phyloP scores from a whole-genome alignment of 2,329 filamentous ascomycete species.

The Ascochyta viciae-villosae region DNA sequence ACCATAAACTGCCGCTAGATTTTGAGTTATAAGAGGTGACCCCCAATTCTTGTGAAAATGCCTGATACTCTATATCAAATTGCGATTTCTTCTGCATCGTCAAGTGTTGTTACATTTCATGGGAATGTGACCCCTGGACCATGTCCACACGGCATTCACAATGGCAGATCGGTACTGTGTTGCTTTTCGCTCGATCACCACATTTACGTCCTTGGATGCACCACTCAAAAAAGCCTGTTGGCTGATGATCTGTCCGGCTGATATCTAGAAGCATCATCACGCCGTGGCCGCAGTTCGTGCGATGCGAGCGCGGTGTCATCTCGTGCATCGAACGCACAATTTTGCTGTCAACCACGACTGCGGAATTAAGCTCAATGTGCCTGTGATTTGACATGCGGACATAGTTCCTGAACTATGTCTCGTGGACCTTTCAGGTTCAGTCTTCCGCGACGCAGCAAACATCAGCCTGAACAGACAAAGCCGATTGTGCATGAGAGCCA shows the following conservation, averaged over 20 bases:
- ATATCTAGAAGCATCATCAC: background rate
- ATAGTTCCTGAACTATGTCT: background rate
- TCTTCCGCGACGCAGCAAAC: background rate
- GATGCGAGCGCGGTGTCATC: background rate
- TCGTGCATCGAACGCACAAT: background rate
- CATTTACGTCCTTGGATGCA: background rate
- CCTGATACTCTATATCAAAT: too few relatives aligned
- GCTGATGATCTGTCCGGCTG: background rate
- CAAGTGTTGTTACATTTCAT: background rate
- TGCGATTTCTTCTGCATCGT: background rate
- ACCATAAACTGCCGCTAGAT: background rate
- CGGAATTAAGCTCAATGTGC: background rate
- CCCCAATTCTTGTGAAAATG: background rate
- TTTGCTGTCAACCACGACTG: background rate
- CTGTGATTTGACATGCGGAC: background rate
- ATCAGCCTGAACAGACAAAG: background rate
- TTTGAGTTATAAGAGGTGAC: background rate
- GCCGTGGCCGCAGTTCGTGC: constrained; percentile 11
- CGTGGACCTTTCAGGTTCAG: background rate
- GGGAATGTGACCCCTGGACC: too few relatives aligned
- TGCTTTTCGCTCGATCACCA: background rate
- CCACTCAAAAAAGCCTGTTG: background rate
- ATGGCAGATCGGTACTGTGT: background rate
- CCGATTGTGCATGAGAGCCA: constrained; percentile 1
- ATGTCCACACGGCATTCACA: background rate